Conservation (phyloP, 2,329 filamentous ascomycete species). For the Dactylellina leptospora region DNA sequence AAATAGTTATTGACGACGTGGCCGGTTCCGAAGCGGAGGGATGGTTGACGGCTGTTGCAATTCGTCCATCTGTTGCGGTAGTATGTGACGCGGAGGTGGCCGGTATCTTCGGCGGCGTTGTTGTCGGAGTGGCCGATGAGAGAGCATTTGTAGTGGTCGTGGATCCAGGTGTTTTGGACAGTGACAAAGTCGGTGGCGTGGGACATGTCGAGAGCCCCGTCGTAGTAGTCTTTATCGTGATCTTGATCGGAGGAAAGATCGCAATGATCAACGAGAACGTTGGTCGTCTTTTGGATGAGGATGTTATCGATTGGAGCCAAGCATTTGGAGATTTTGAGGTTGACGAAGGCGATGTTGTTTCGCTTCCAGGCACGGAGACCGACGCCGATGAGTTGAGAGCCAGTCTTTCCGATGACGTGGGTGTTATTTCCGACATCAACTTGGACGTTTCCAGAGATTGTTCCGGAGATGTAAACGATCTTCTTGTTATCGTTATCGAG, state of each 20-base stretch:
- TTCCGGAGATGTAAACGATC: slow-evolving; percentile 64
- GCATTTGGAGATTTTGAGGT: slow-evolving; percentile 69
- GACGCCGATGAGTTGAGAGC: slow-evolving; percentile 60
- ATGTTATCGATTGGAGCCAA: slow-evolving; percentile 68
- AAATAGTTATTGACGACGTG: slow-evolving; percentile 69
- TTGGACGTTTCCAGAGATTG: slow-evolving; percentile 62
- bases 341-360: slow-evolving; percentile 71
- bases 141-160: slow-evolving; percentile 45
- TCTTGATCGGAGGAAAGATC: slow-evolving; percentile 70
- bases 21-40: slow-evolving; percentile 72
- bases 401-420: slow-evolving; percentile 63
- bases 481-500: slow-evolving; percentile 58
- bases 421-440: slow-evolving; percentile 65
- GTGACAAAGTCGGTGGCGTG: slow-evolving; percentile 72
- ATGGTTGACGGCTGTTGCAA: slow-evolving; percentile 71
- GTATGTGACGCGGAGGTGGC: slow-evolving; percentile 71
- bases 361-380: slow-evolving; percentile 67
- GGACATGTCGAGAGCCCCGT: slow-evolving; percentile 70
- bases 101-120: slow-evolving; percentile 58
- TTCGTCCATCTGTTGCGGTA: slow-evolving; percentile 71
- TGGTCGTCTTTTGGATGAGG: slow-evolving; percentile 67
- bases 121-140: slow-evolving; percentile 43
- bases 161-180: slow-evolving; percentile 59
- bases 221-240: slow-evolving; percentile 74
- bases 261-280: slow-evolving; percentile 74